These are phyloP conservation scores for Colletotrichum coccodes DNA, from an alignment of 2,329 filamentous ascomycete genomes.

Conservation along the genomic window DNA sequence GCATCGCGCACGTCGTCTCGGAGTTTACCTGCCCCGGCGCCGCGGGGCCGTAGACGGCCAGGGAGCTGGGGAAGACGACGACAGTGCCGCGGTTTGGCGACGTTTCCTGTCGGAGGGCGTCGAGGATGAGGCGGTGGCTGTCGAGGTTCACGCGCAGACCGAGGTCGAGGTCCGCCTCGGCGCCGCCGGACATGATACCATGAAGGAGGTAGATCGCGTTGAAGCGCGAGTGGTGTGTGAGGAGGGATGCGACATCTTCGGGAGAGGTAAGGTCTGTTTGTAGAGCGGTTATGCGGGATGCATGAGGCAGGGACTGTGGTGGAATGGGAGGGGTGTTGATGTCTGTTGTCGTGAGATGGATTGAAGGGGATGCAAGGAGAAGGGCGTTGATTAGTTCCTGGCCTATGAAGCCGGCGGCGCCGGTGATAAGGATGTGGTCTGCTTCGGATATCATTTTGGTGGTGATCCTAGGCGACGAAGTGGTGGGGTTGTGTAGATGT, in stretches of 20 bases:
- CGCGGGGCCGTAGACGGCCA: slow-evolving; percentile 66
- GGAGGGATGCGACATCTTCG: slow-evolving; percentile 40
- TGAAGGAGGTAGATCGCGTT: slow-evolving; percentile 68
- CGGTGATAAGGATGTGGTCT: slow-evolving; percentile 67
- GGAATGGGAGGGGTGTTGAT: slow-evolving; percentile 63
- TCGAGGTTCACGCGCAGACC: slow-evolving; percentile 68
- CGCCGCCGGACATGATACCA: slow-evolving; percentile 71
- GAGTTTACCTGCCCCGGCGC: slow-evolving; percentile 46
- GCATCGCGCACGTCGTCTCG: slow-evolving; percentile 57
- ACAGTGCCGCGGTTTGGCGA: slow-evolving; percentile 56
- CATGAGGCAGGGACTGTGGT: slow-evolving; percentile 39
- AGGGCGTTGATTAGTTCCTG: slow-evolving; percentile 68
- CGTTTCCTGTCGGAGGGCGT: slow-evolving; percentile 52
- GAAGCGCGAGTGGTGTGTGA: slow-evolving; percentile 41
- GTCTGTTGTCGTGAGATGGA: slow-evolving; percentile 66
- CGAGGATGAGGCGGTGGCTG: slow-evolving; percentile 62
- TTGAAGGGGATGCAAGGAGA: slow-evolving; percentile 49
- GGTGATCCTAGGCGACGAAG: neutral
- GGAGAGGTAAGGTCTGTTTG: slow-evolving; percentile 46
- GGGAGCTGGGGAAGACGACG: slow-evolving; percentile 67
- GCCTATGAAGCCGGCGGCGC: slow-evolving; percentile 72
- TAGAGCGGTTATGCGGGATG: slow-evolving; percentile 36
- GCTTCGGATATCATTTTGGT: neutral
- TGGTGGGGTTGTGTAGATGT: neutral
- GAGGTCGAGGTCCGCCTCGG: slow-evolving; percentile 67